phyloP scores from a whole-genome alignment of 2,329 filamentous ascomycete genomes.

The Nothophaeocryptopus gaeumannii region DNA sequence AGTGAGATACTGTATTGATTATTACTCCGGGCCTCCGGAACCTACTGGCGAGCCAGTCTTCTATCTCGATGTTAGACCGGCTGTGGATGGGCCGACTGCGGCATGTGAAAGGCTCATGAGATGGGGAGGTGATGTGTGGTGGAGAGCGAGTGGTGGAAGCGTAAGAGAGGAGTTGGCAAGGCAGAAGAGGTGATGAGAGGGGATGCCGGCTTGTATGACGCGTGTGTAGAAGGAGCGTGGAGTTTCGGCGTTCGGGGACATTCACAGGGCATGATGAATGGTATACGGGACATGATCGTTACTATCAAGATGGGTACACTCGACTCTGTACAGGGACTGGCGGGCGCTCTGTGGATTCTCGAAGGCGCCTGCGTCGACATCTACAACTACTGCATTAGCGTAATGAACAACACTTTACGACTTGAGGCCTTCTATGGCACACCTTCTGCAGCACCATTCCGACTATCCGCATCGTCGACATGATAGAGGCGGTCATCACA shows the following conservation, averaged over 20 bases:
- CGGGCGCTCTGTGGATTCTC: no score
- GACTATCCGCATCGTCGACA: neutral
- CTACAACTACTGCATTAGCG: neutral
- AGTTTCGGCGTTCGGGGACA: constrained; percentile 2
- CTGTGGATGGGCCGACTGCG: constrained; percentile 74
- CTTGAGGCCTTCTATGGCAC: neutral
- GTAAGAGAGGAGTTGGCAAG: constrained; percentile 49
- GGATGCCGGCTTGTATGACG: neutral
- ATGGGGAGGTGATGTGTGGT: constrained; percentile 95
- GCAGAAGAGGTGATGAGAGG: constrained; percentile 20
- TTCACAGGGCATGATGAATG: neutral
- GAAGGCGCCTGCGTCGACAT: no score
- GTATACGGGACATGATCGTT: constrained; percentile 1
- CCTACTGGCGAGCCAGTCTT: constrained; percentile 89
- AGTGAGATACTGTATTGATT: constrained; percentile 83
- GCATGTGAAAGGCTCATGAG: constrained; percentile 78
- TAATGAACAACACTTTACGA: constrained; percentile 9
- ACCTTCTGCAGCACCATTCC: neutral
- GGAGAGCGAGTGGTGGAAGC: constrained; percentile 74
- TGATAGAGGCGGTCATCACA: neutral
- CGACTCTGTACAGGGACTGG: constrained; percentile 1
- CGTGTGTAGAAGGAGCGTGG: constrained; percentile 6
- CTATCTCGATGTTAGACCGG: constrained; percentile 89
- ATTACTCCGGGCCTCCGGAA: constrained; percentile 67
- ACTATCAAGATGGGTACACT: constrained; percentile 1